Evolutionary conservation across 148 eudicot species (phyloP).

Genomic region (Dysphania ambrosioides): DNA sequence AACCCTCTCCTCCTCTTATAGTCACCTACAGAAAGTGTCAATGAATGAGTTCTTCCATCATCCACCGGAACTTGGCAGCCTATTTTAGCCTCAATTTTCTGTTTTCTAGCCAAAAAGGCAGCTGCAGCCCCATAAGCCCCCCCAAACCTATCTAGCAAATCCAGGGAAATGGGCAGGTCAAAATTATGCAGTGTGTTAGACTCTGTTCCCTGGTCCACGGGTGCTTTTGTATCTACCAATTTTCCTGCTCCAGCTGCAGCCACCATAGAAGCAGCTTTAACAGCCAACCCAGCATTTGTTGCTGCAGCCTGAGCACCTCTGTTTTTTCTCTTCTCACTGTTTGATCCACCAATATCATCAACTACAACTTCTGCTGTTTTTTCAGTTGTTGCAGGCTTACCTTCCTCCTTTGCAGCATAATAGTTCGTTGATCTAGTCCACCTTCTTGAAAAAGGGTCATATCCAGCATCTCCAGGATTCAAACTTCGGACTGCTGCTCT

Average conservation of each 20-base stretch:
- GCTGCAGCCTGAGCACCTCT: conserved; percentile 16
- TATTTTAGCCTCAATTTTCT: conserved; percentile 70
- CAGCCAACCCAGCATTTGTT: conserved; percentile 37
- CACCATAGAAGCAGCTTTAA: conserved; percentile 61
- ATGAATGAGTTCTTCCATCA: conserved; percentile 73
- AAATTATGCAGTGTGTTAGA: conserved; percentile 63
- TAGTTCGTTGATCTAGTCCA: conserved; percentile 92
- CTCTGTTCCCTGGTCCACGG: conserved; percentile 72
- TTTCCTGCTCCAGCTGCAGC: conserved; percentile 87
- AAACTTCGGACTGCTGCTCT: conserved; percentile 44
- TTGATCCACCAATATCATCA: not conserved
- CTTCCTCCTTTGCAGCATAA: conserved; percentile 48
- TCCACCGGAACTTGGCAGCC: conserved; percentile 70
- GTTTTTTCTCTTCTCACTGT: not conserved
- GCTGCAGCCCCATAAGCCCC: conserved; percentile 64
- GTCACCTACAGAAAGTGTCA: conserved; percentile 79
- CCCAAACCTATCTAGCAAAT: conserved; percentile 56
- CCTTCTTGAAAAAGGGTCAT: conserved; percentile 90
- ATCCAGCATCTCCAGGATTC: conserved; percentile 89
- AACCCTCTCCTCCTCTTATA: conserved; percentile 88
- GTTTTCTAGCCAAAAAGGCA: conserved; percentile 77
- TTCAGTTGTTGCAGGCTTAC: conserved; percentile 31
- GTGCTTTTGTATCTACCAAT: conserved; percentile 81
- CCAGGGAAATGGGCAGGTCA: conserved; percentile 63
- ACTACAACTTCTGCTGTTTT: conserved; percentile 1